These are phyloP conservation scores for Malus hybrid DNA, from an alignment of 331 rosid genomes.

Conservation along the genomic window DNA sequence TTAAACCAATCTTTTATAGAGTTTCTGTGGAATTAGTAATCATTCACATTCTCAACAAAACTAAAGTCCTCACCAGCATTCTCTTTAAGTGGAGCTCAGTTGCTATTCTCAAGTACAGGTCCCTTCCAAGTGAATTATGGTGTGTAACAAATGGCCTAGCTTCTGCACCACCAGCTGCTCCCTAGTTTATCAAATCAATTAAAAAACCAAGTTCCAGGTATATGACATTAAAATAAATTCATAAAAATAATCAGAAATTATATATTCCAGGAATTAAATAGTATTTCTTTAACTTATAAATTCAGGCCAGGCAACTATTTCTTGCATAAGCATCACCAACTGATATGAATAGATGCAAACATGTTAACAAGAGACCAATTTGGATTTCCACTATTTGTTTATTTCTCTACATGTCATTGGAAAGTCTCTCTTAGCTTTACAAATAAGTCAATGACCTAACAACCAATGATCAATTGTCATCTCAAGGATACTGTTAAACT, in stretches of 20 bases:
- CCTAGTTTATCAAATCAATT: slow-evolving; percentile 56
- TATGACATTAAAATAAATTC: background rate
- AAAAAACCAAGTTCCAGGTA: slow-evolving; percentile 16
- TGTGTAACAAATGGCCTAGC: slow-evolving; percentile 94
- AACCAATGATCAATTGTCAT: background rate
- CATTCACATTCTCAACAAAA: background rate
- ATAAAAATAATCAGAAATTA: background rate
- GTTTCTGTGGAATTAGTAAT: background rate
- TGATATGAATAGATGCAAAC: background rate
- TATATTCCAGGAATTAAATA: background rate
- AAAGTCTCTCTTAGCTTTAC: background rate
- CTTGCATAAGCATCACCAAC: background rate
- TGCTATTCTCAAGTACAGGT: slow-evolving; percentile 91
- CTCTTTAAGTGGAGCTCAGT: slow-evolving; percentile 95
- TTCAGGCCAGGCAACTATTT: background rate
- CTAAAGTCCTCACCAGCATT: slow-evolving; percentile 71
- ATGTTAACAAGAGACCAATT: background rate
- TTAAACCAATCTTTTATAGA: background rate
- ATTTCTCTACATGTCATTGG: background rate
- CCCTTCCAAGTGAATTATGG: slow-evolving; percentile 92
- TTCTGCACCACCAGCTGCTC: slow-evolving; percentile 98
- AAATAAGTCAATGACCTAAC: background rate
- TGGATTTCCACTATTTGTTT: background rate
- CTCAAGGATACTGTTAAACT: background rate
- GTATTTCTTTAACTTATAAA: background rate